Conservation (phyloP, 257 asterid species). For the Solanum chiquidenum region DNA sequence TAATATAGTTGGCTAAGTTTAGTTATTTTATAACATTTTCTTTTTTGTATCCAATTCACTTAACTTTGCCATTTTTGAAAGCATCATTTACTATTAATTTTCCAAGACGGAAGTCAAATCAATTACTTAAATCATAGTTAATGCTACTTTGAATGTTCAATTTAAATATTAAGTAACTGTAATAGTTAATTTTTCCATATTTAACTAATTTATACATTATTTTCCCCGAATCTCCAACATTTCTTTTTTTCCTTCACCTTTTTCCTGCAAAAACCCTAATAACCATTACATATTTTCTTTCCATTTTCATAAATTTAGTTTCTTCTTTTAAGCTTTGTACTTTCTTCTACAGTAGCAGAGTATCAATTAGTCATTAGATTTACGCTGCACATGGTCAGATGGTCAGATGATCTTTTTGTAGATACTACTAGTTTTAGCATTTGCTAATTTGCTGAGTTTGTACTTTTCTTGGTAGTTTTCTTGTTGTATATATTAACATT, state of each 20-base stretch:
- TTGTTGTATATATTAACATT: background rate
- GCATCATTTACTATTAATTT: conserved; percentile 35
- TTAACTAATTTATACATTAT: conserved; percentile 22
- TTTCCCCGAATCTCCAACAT: conserved; percentile 13
- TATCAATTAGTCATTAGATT: conserved; percentile 14
- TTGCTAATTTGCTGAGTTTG: conserved; percentile 22
- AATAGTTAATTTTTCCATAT: conserved; percentile 5
- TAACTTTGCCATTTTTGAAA: conserved; percentile 37
- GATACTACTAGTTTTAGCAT: conserved; percentile 13
- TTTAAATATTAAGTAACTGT: conserved; percentile 35
- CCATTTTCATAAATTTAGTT: background rate
- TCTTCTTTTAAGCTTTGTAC: conserved; percentile 14
- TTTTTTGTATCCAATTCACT: conserved; percentile 19
- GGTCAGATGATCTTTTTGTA: conserved; percentile 39
- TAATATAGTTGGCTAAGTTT: no score
- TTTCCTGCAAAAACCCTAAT: conserved; percentile 44
- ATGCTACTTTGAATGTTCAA: conserved; percentile 47
- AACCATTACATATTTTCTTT: background rate
- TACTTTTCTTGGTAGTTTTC: conserved; percentile 10
- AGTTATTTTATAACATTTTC: no score
- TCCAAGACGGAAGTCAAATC: conserved; percentile 84
- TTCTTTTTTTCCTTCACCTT: conserved; percentile 18
- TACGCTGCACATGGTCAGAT: conserved; percentile 23
- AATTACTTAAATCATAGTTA: conserved; percentile 66
- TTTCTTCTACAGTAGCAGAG: conserved; percentile 34